A percentile compares a stretch with the other conserved stretches of the same genome.
These are phyloP conservation scores for Rhodosporidiobolus odoratus DNA, from an alignment of 768 basidiomycete species.

Conservation along the genomic window DNA sequence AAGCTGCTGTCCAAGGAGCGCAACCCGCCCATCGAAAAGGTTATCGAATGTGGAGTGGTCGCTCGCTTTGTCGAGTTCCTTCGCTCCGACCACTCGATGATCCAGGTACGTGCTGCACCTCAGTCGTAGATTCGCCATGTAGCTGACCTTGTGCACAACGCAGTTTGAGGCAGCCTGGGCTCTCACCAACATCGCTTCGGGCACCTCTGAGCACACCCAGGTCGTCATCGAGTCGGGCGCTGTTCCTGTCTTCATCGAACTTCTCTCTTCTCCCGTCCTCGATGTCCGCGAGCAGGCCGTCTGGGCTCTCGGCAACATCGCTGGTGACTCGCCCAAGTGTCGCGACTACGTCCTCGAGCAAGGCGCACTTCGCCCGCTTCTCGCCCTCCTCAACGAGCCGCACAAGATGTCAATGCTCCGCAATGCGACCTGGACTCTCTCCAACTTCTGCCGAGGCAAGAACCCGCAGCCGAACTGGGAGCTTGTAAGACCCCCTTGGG, in stretches of 20 bases:
- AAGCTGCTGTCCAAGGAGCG: constrained; percentile 99
- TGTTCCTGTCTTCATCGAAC: constrained; percentile 94
- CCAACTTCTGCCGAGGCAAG: constrained; percentile 98
- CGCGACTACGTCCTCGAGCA: constrained; percentile 91
- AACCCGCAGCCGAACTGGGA: constrained; percentile 98
- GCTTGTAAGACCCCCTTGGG: constrained; percentile 56
- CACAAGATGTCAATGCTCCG: constrained; percentile 96
- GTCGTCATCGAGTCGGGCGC: constrained; percentile 92
- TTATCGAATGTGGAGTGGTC: constrained; percentile 95
- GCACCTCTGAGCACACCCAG: constrained; percentile 96
- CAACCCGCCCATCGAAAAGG: constrained; percentile 97
- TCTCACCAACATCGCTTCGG: constrained; percentile 48
- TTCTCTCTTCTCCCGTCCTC: constrained; percentile 83
- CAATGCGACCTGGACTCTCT: constrained; percentile 96
- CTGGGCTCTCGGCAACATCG: constrained; percentile 98
- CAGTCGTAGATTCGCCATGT: neutral
- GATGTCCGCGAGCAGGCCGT: constrained; percentile 99
- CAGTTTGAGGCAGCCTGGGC: constrained; percentile 45
- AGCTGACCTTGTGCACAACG: neutral
- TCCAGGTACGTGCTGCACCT: constrained; percentile 47
- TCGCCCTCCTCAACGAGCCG: constrained; percentile 58
- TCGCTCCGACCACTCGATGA: constrained; percentile 52
- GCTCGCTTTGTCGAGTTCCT: constrained; percentile 96
- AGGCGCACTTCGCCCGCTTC: constrained; percentile 85
- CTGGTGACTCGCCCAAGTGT: constrained; percentile 96